These are phyloP conservation scores for Elaphomyces granulatus DNA, from an alignment of 495 filamentous ascomycete genomes.

Conservation along the genomic window DNA sequence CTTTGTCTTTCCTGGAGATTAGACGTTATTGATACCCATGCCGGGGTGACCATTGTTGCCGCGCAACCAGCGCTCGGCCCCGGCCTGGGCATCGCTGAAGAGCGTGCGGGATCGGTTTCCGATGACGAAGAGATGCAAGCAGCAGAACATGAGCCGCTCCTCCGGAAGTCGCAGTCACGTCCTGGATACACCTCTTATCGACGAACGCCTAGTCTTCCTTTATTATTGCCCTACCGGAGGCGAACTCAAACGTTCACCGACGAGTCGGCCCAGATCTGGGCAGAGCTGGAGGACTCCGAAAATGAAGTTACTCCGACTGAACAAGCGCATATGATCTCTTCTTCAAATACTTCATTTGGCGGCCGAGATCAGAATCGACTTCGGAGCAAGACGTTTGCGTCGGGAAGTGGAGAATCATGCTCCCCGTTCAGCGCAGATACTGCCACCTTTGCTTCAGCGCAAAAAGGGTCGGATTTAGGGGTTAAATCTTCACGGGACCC, in stretches of 20 bases:
- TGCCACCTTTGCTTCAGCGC: too few relatives aligned
- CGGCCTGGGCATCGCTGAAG: slow-evolving; percentile 31
- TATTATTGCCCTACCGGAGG: slow-evolving; percentile 15
- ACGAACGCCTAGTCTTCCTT: slow-evolving; percentile 27
- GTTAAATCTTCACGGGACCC: too few relatives aligned
- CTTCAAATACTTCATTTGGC: slow-evolving; percentile 6
- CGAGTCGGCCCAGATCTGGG: slow-evolving; percentile 35
- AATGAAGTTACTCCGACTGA: slow-evolving; percentile 11
- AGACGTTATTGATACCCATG: slow-evolving; percentile 48
- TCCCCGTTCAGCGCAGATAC: too few relatives aligned
- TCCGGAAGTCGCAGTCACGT: slow-evolving; percentile 12
- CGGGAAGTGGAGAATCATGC: too few relatives aligned
- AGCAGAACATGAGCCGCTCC: slow-evolving; percentile 29
- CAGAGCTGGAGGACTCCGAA: slow-evolving; percentile 36
- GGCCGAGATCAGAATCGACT: slow-evolving; percentile 12
- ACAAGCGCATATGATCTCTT: slow-evolving; percentile 6
- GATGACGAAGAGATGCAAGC: slow-evolving; percentile 21
- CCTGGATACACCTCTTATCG: slow-evolving; percentile 13
- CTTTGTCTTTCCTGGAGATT: slow-evolving; percentile 90
- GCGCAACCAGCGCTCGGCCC: slow-evolving; percentile 29
- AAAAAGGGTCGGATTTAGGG: too few relatives aligned
- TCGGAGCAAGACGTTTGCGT: slow-evolving; percentile 19
- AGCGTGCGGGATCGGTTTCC: slow-evolving; percentile 14
- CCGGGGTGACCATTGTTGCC: slow-evolving; percentile 29
- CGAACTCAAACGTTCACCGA: slow-evolving; percentile 19